Evolutionary conservation across 73 alveolate species (phyloP).

Genomic region (Blepharisma stoltei): DNA sequence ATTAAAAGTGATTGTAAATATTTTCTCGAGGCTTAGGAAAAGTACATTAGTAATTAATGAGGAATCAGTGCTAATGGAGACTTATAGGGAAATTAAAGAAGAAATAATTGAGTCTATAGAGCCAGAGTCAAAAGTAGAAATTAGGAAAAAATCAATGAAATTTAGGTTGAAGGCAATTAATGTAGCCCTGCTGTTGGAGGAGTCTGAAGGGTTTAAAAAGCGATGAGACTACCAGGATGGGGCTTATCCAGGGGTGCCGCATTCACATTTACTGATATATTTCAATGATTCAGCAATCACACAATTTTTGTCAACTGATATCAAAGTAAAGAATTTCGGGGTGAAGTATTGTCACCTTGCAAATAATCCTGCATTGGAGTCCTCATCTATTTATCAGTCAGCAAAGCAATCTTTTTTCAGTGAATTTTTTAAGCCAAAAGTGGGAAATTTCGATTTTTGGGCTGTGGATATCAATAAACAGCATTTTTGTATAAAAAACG

Average conservation of each 20-base stretch:
- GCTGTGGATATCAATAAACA: not conserved
- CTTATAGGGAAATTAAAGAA: not conserved
- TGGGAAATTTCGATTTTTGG: not conserved
- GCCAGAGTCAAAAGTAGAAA: not conserved
- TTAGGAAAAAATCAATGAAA: not conserved
- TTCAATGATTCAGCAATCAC: not conserved
- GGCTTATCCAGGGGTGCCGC: constrained; percentile 21
- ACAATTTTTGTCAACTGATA: too few species aligned
- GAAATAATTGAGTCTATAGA: not conserved
- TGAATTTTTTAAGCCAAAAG: not conserved
- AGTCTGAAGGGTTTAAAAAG: not conserved
- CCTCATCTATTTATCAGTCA: not conserved
- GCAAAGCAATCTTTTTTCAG: constrained; percentile 8
- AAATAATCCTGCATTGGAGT: not conserved
- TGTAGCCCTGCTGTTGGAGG: not conserved
- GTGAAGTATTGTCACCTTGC: not conserved
- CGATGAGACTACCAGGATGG: constrained; percentile 8
- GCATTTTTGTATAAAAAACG: constrained; percentile 2
- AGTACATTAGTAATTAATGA: not conserved
- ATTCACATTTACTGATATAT: not conserved
- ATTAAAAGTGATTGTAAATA: not conserved
- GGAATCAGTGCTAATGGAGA: constrained; percentile 5
- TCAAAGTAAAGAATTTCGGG: not conserved
- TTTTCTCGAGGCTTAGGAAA: not conserved
- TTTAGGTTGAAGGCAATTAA: not conserved